Evolutionary conservation across 345 rosid species (phyloP), one percentile per base, ranked within the genome.

Genomic region (Gossypium raimondii): DNA sequence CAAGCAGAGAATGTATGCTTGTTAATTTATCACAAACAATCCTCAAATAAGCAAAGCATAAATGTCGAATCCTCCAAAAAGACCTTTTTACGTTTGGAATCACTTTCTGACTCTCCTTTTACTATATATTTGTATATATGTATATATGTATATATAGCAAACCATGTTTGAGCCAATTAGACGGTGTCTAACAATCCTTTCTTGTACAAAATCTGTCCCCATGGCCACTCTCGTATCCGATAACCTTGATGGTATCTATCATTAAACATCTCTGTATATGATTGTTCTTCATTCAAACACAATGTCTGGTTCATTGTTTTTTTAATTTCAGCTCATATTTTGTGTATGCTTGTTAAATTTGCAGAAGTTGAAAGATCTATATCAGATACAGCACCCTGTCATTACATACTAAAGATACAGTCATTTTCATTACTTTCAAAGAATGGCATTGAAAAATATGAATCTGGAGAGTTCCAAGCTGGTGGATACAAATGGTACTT

Each of bases 401-500:
- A 88, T 85, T 89, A 86, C 83, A 29, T 53, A 9, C 67, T 88
- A 73, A 85, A 81, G 70, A 82, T 90, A 68, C 82, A 88, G 75
- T 80, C 75, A 11, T 87, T 82, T 76, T 88, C 92, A 41, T 73
- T 78, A 73, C 85, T 87, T 44, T 11, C 78, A 41, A 84, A 85
- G 75, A 79, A 75, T 79, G 72, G 76, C 24, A 58, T 82, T 47
- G 87, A 84, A 41, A 88, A 83, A 70, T 90, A 88, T 58, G 97
- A 90, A 83, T 83, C 93, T 2, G 85, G 74, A 43, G 79, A 73
- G 73, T 89, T 92, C 79, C 86, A 85, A 82, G 94, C 94, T 18
- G 85, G 88, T 64, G 94, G 94, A 75, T 87, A 82, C 84, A 86
- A 84, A 83, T 92, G 97, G 94, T 88, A 80, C 56, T 47, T 45